Evolutionary conservation across 208 protist genomes (phyloP), one percentile per base, ranked within the genome.

Genomic region (Crithidia expoeki): DNA sequence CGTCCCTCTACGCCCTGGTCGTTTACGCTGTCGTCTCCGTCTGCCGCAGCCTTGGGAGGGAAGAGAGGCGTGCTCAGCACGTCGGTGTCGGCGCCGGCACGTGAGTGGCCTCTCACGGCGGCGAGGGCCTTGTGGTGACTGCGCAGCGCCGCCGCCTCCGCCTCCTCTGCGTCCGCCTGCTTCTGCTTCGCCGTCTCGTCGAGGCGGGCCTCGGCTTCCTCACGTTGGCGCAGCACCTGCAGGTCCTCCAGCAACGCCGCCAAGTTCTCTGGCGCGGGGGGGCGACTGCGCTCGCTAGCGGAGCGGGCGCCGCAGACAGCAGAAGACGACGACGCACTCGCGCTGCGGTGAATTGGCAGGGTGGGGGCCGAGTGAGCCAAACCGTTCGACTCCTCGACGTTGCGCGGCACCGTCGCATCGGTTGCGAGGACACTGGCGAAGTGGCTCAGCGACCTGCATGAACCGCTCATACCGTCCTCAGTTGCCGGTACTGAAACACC

Each of bases 161-260:
- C 59, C 27, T 65, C 59, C 46, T 25, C 51, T 16, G 23, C 46
- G 19, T 42, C 44, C 4, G 5, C 28, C 36, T 19, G 7, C 11
- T 51, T 25, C 30, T 42, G 28, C 44, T 55, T 14, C 19, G 32
- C 5, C 3, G 19, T 16, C 25, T 38, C 34, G 21, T 12, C 10
- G 25, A 38, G n/a, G 3, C 7, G 40, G 0, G 62, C 17, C 47
- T 16, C 56, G 33, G 42, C 65, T 40, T 64, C 64, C 56, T 65
- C 63, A 17, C 47, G 25, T 58, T 53, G 56, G 17, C 56, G 56
- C 49, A 77, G 50, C 49, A 50, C 38, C 42, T 67, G 64, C 21
- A 77, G 27, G 28, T 77, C 63, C 62, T 65, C 72, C 28, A 53
- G 57, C 50, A 77, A 34, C 19, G 47, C 56, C 7, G 46, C 72